A percentile compares a stretch with the other conserved stretches of the same genome.
Conservation (phyloP, 345 rosid genomes). For the Salix viminalis region DNA sequence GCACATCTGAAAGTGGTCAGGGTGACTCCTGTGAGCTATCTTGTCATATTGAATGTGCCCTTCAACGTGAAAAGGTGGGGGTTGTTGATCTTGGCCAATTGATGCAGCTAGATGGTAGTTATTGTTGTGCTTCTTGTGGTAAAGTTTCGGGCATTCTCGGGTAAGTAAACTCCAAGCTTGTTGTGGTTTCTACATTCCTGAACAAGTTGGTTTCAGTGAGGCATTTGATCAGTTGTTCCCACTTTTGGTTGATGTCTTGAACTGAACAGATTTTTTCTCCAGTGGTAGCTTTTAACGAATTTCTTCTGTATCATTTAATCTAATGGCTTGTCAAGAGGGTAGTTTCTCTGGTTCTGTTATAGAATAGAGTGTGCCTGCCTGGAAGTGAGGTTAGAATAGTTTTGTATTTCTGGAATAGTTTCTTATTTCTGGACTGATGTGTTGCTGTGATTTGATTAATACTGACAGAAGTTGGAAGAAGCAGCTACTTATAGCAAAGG, state of each 20-base stretch:
- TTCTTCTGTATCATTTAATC: neutral
- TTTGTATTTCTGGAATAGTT: constrained; percentile 4
- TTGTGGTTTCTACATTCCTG: neutral
- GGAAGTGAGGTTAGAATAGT: neutral
- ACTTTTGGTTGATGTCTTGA: neutral
- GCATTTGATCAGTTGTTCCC: neutral
- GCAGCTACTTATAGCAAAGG: constrained; percentile 76
- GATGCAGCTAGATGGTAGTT: constrained; percentile 83
- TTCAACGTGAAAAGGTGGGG: constrained; percentile 74
- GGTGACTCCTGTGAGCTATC: constrained; percentile 81
- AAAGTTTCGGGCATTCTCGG: constrained; percentile 90
- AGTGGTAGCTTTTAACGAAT: neutral
- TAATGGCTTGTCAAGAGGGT: constrained; percentile 1
- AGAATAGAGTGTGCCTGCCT: neutral
- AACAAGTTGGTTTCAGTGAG: neutral
- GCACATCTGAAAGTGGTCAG: constrained; percentile 50
- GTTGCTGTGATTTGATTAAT: constrained; percentile 22
- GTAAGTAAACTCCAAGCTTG: constrained; percentile 41
- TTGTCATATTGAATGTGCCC: constrained; percentile 93
- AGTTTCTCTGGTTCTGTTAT: neutral
- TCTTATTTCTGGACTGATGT: constrained; percentile 14
- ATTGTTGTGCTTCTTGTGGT: constrained; percentile 94
- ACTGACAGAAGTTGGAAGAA: constrained; percentile 82
- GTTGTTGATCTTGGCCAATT: constrained; percentile 73
- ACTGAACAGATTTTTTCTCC: neutral